These are phyloP conservation scores for Neurospora tetraspora DNA, from an alignment of 495 filamentous ascomycete species.

Conservation along the genomic window DNA sequence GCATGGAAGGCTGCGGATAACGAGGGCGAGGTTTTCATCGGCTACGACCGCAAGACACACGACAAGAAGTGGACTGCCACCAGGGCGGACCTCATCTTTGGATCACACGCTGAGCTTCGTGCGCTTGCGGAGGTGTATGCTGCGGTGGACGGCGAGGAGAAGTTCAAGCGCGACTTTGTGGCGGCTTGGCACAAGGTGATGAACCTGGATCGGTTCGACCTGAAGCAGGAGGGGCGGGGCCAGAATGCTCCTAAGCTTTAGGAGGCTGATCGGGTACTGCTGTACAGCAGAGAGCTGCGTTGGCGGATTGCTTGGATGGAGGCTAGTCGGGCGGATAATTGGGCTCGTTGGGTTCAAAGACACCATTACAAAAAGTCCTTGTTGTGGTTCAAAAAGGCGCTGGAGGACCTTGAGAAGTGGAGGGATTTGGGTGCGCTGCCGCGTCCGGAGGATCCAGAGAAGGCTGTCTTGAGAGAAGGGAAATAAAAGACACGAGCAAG, in stretches of 20 bases:
- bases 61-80: conserved; percentile 57
- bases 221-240: conserved; percentile 10
- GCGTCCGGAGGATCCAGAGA: not conserved
- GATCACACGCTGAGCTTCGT: conserved; percentile 60
- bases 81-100: conserved; percentile 59
- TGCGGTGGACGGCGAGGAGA: conserved; percentile 40
- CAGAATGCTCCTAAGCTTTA: not conserved
- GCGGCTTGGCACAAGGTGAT: conserved; percentile 62
- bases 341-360: not conserved
- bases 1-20: conserved; percentile 45
- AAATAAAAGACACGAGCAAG: not conserved
- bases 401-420: not conserved
- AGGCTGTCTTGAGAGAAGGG: not conserved
- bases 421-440: not conserved
- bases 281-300: not conserved
- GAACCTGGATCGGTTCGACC: conserved; percentile 59
- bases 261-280: not conserved
- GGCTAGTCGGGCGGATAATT: not conserved
- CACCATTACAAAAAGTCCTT: not conserved
- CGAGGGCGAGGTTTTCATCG: conserved; percentile 47
- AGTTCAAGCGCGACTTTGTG: conserved; percentile 62
- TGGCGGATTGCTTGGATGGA: not conserved
- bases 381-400: not conserved
- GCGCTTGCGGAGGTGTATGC: conserved; percentile 60
- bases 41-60: conserved; percentile 55